Evolutionary conservation across 129 eudicot species (phyloP), one percentile per base, ranked within the genome.

Genomic region (Pittosporum tobira): DNA sequence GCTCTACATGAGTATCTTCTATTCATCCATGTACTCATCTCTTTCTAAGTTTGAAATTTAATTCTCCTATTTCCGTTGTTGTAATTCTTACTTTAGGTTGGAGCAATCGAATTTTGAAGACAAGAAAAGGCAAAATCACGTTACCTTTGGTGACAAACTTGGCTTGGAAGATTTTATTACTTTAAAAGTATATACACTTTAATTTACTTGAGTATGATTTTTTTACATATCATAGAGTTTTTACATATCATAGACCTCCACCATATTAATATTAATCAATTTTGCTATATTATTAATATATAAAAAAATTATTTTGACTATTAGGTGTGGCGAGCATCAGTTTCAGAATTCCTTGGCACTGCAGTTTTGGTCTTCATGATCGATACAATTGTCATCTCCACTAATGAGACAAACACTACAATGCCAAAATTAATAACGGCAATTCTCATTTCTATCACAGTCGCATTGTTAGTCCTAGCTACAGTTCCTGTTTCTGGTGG

Each of bases 271-370:
- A n/a, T n/a, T n/a, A n/a, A n/a, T n/a, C n/a, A n/a, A n/a, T n/a
- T n/a, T n/a, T n/a, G n/a, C n/a, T n/a, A n/a, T n/a, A n/a, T n/a
- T n/a, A n/a, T n/a, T n/a, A 40, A 13, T 43, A 10, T 12, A 10
- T 43, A 0, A 7, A 10, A 1, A 3, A 45, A 45, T 6, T 45
- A 10, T 40, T 10, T 40, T 19, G 22, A 29, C 1, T 0, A 2
- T 11, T 8, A 83, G 96, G 88, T 83, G 1, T 88, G 94, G 94
- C 69, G 94, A 27, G 94, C 96, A 52, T 81, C 96, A 0, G 18
- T 81, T 0, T 94, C 87, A 29, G 96, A 88, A 78, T 73, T 88
- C 26, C 63, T 88, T 0, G 88, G 94, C 15, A 49, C 96, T 8
- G 87, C 89, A 0, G 72, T 78, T 40, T 66, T 88, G 1, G 96